These are phyloP conservation scores for Chenopodium berlandieri DNA, from an alignment of 148 eudicot genomes.

Conservation along the genomic window DNA sequence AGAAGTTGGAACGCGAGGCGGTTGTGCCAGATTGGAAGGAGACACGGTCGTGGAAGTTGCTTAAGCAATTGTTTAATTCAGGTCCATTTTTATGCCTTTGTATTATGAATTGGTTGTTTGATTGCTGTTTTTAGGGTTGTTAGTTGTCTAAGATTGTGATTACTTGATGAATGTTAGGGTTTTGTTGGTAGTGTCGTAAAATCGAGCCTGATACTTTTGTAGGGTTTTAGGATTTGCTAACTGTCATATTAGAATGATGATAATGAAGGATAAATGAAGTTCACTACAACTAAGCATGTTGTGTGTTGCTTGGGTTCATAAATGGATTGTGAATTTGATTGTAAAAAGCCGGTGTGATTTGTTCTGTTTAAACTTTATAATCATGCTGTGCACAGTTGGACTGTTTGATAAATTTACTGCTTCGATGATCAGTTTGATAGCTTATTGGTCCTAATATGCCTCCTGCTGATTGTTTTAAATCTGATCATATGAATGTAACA, in stretches of 20 bases:
- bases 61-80: slow-evolving; percentile 67
- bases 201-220: background rate
- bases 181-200: background rate
- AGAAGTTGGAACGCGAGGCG: slow-evolving; percentile 43
- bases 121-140: background rate
- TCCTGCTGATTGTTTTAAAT: slow-evolving; percentile 17
- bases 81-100: slow-evolving; percentile 28
- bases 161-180: background rate
- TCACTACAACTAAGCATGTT: too few relatives aligned
- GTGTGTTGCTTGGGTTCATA: too few relatives aligned
- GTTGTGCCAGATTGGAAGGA: slow-evolving; percentile 49
- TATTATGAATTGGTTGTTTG: background rate
- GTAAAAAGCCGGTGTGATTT: background rate
- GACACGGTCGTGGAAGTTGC: slow-evolving; percentile 72
- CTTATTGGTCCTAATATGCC: slow-evolving; percentile 1
- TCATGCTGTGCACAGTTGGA: background rate
- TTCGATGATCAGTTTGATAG: slow-evolving; percentile 13
- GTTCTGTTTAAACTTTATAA: slow-evolving; percentile 8
- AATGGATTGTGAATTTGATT: background rate
- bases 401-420: background rate
- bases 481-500: slow-evolving; percentile 36
- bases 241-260: too few relatives aligned
- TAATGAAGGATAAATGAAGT: too few relatives aligned
- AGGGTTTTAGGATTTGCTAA: background rate
- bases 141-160: background rate